Evolutionary conservation across 1,139 yeast genomes (phyloP).

Genomic region (Sugiyamaella paludigena): DNA sequence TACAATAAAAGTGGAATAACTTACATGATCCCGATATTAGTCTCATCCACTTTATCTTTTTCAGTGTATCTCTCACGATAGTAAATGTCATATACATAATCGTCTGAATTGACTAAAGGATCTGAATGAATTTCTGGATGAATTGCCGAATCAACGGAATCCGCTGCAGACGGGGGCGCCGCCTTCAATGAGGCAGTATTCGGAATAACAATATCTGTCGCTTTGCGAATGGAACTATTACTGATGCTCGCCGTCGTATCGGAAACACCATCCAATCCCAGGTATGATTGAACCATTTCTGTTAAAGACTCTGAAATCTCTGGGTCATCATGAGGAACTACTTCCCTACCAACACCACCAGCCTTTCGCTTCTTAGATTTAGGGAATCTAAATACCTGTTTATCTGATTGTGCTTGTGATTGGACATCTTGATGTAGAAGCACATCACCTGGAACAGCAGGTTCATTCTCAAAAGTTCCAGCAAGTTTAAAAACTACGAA

Average conservation of each 20-base stretch:
- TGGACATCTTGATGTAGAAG: constrained; percentile 26
- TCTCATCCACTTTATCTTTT: constrained; percentile 12
- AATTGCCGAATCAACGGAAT: no score
- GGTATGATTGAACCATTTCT: constrained; percentile 63
- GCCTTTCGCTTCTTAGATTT: constrained; percentile 8
- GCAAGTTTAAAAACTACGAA: constrained; percentile 56
- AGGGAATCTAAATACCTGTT: constrained; percentile 25
- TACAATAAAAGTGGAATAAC: constrained; percentile 18
- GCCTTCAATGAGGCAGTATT: neutral
- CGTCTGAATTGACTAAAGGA: constrained; percentile 44
- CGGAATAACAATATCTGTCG: constrained; percentile 1
- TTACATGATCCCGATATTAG: constrained; percentile 40
- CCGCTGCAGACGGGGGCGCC: no score
- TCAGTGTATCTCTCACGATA: constrained; percentile 47
- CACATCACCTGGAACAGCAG: constrained; percentile 23
- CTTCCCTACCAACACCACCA: constrained; percentile 26
- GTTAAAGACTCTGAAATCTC: constrained; percentile 58
- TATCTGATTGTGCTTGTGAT: constrained; percentile 13
- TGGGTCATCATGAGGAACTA: constrained; percentile 38
- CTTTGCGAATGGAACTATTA: no score
- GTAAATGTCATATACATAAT: constrained; percentile 90
- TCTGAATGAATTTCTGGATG: no score
- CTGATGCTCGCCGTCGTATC: no score
- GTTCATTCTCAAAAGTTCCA: constrained; percentile 54
- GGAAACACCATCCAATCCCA: constrained; percentile 32